phyloP scores from a whole-genome alignment of 208 protist species.

The Angomonas deanei region DNA sequence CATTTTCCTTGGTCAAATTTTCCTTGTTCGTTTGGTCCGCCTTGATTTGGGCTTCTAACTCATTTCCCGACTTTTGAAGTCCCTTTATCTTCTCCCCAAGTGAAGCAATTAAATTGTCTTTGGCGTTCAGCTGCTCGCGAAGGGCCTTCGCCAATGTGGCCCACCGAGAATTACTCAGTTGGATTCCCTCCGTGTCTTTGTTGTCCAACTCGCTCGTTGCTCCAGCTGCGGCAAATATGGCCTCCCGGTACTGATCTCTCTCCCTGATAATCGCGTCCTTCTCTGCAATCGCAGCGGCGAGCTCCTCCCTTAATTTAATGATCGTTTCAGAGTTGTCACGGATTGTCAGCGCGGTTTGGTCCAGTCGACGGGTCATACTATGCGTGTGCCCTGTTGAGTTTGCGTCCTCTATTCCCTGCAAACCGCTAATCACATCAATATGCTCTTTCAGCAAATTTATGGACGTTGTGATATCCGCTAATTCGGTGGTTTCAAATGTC shows the following conservation, averaged over 20 bases:
- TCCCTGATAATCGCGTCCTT: slow-evolving; percentile 56
- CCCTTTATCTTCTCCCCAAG: slow-evolving; percentile 36
- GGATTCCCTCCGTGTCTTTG: slow-evolving; percentile 3
- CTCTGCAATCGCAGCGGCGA: slow-evolving; percentile 44
- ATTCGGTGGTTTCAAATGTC: slow-evolving; percentile 38
- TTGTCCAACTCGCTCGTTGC: slow-evolving; percentile 11
- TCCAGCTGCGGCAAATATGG: slow-evolving; percentile 51
- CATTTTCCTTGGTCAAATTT: slow-evolving; percentile 24
- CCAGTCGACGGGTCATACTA: slow-evolving; percentile 42
- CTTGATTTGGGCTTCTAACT: slow-evolving; percentile 5
- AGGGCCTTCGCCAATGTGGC: slow-evolving; percentile 45
- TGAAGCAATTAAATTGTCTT: slow-evolving; percentile 66
- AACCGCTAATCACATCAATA: slow-evolving; percentile 45
- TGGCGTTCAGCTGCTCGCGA: slow-evolving; percentile 63
- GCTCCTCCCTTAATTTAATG: slow-evolving; percentile 43
- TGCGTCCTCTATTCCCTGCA: not conserved
- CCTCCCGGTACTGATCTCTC: slow-evolving; percentile 74
- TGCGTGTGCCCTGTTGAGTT: not conserved
- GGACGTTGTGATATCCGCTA: slow-evolving; percentile 28
- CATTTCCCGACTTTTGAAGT: slow-evolving; percentile 13
- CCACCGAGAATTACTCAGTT: slow-evolving; percentile 28
- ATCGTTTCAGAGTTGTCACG: slow-evolving; percentile 41
- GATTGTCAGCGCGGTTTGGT: slow-evolving; percentile 63
- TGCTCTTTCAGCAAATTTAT: slow-evolving; percentile 54
- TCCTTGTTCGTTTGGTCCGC: slow-evolving; percentile 45